These are phyloP conservation scores for Mercurialis annua DNA, from an alignment of 345 rosid genomes.

Conservation along the genomic window DNA sequence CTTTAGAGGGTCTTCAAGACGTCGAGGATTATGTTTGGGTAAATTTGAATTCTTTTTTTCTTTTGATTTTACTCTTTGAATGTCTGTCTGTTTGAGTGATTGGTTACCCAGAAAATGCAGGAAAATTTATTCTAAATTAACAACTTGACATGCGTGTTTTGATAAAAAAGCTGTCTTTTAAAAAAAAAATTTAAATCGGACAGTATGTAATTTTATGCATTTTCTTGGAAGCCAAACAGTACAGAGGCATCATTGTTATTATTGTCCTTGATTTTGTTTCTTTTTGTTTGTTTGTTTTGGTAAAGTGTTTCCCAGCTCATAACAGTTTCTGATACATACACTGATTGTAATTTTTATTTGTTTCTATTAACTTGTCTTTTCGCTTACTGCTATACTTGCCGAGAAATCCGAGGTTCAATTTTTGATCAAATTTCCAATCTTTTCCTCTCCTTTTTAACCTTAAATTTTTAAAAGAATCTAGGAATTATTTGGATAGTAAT, in stretches of 20 bases:
- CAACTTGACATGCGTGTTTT: too few species aligned
- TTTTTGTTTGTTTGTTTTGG: slow-evolving; percentile 20
- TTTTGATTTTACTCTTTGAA: slow-evolving; percentile 3
- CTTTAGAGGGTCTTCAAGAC: slow-evolving; percentile 52
- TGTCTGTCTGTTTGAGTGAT: slow-evolving; percentile 6
- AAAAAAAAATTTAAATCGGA: too few species aligned
- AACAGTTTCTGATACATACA: slow-evolving; percentile 15
- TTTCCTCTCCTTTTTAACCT: not conserved
- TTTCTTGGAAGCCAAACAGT: slow-evolving; percentile 24
- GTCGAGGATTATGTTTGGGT: slow-evolving; percentile 66
- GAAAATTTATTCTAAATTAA: not conserved
- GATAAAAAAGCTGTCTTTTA: too few species aligned
- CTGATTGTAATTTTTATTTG: slow-evolving; percentile 9
- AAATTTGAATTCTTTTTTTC: slow-evolving; percentile 7
- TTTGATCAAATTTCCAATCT: not conserved
- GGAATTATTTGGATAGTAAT: not conserved
- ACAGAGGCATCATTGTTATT: not conserved
- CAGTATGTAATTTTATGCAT: slow-evolving; percentile 1
- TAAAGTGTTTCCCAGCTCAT: slow-evolving; percentile 19
- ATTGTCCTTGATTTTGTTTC: not conserved
- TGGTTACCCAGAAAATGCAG: slow-evolving; percentile 26
- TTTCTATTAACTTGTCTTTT: slow-evolving; percentile 16
- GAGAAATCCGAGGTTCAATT: slow-evolving; percentile 24
- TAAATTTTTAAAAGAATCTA: too few species aligned
- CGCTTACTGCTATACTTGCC: slow-evolving; percentile 21